phyloP scores from a whole-genome alignment of 805 yeast genomes.

The Wickerhamomyces hampshirensis region DNA sequence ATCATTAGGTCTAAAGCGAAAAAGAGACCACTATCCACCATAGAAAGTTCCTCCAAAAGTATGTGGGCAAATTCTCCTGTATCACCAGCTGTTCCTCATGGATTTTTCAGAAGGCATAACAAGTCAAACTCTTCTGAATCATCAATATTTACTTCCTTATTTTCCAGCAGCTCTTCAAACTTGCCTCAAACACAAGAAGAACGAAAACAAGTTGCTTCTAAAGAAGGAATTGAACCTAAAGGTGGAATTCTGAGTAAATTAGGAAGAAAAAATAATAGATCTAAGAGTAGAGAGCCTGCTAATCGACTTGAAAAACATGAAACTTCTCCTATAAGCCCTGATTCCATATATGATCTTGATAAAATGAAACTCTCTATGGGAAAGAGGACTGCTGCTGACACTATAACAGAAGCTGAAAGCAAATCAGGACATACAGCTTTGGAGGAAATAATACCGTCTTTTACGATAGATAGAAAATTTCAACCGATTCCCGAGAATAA shows the following conservation, averaged over 20 bases:
- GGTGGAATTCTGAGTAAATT: constrained; percentile 20
- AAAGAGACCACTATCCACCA: constrained; percentile 33
- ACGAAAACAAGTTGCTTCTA: constrained; percentile 7
- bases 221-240: constrained; percentile 12
- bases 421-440: constrained; percentile 5
- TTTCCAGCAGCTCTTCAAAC: constrained; percentile 32
- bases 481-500: constrained; percentile 32
- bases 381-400: background rate
- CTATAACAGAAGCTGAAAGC: constrained; percentile 1
- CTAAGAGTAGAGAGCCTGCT: constrained; percentile 12
- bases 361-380: background rate
- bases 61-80: constrained; percentile 30
- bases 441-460: constrained; percentile 10
- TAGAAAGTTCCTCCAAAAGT: constrained; percentile 27
- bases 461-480: constrained; percentile 31
- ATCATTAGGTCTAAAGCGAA: constrained; percentile 2
- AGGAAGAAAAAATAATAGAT: constrained; percentile 14
- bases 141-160: constrained; percentile 34
- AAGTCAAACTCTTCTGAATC: constrained; percentile 61
- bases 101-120: constrained; percentile 59
- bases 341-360: constrained; percentile 1
- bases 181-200: constrained; percentile 17
- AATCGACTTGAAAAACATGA: constrained; percentile 1
- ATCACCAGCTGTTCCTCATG: constrained; percentile 29
- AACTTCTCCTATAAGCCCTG: constrained; percentile 19